Evolutionary conservation across 2,329 filamentous ascomycete species (phyloP).

Genomic region (Cladosporium oxysporum): DNA sequence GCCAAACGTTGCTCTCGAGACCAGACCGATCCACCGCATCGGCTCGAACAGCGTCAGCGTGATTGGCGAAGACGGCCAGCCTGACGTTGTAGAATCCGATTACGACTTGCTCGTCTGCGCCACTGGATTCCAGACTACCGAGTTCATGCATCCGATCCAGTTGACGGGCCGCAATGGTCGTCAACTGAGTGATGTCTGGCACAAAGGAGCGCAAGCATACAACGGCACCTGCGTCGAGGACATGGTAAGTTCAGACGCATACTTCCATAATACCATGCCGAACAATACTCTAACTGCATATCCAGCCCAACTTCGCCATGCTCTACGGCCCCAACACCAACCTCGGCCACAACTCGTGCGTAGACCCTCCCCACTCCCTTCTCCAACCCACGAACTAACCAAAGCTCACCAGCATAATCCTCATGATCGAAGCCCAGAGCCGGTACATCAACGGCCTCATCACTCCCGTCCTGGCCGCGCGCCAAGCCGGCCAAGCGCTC

Average conservation of each 20-base stretch:
- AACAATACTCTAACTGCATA: background rate
- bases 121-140: conserved; percentile 60
- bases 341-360: conserved; percentile 34
- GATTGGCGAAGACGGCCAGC: conserved; percentile 35
- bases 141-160: conserved; percentile 61
- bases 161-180: conserved; percentile 50
- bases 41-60: conserved; percentile 51
- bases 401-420: conserved; percentile 52
- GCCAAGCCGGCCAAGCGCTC: conserved; percentile 43
- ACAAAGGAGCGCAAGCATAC: conserved; percentile 52
- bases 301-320: conserved; percentile 48
- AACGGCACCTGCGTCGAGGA: conserved; percentile 54
- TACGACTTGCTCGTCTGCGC: conserved; percentile 60
- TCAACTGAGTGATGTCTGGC: conserved; percentile 55
- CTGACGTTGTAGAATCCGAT: conserved; percentile 24
- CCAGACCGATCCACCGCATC: conserved; percentile 49
- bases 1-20: conserved; percentile 55
- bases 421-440: conserved; percentile 63
- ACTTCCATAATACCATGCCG: no score
- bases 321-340: conserved; percentile 62
- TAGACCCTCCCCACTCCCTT: background rate
- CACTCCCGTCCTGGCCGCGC: conserved; percentile 50
- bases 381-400: conserved; percentile 25
- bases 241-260: conserved; percentile 30
- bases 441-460: conserved; percentile 57